phyloP scores from a whole-genome alignment of 2,329 filamentous ascomycete species.

The Didymosphaeria variabile region DNA sequence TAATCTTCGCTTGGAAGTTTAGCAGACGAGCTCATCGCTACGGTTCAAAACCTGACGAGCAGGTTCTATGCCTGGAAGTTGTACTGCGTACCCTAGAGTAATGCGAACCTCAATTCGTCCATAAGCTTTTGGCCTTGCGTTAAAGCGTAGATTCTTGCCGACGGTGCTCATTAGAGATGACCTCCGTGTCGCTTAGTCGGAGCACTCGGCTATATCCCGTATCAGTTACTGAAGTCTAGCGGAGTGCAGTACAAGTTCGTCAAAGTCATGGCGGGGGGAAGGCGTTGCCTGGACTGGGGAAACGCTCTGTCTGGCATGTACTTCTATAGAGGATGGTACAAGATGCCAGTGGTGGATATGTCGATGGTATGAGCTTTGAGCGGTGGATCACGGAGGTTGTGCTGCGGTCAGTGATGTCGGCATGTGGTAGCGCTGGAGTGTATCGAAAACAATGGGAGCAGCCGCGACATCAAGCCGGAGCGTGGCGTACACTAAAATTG shows the following conservation, averaged over 20 bases:
- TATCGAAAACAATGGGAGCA: neutral
- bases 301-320: constrained; percentile 5
- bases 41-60: neutral
- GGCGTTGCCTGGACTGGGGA: constrained; percentile 39
- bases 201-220: constrained; percentile 58
- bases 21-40: constrained; percentile 32
- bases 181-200: constrained; percentile 62
- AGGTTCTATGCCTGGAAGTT: neutral
- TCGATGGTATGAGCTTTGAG: constrained; percentile 26
- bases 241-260: constrained; percentile 57
- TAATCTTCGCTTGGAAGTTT: constrained; percentile 56
- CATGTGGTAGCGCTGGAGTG: constrained; percentile 4
- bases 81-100: neutral
- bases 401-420: neutral
- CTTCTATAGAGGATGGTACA: neutral
- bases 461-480: neutral
- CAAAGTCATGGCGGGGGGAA: constrained; percentile 58
- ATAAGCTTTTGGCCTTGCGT: neutral
- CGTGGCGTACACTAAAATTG: neutral
- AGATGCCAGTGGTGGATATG: constrained; percentile 23
- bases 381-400: constrained; percentile 8
- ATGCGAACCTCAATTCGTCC: neutral
- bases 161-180: constrained; percentile 15
- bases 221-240: constrained; percentile 55
- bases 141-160: neutral